Evolutionary conservation across 1,284 basidiomycete genomes (phyloP), one percentile per base, ranked within the genome.

Genomic region (Mycosarcoma maydis): DNA sequence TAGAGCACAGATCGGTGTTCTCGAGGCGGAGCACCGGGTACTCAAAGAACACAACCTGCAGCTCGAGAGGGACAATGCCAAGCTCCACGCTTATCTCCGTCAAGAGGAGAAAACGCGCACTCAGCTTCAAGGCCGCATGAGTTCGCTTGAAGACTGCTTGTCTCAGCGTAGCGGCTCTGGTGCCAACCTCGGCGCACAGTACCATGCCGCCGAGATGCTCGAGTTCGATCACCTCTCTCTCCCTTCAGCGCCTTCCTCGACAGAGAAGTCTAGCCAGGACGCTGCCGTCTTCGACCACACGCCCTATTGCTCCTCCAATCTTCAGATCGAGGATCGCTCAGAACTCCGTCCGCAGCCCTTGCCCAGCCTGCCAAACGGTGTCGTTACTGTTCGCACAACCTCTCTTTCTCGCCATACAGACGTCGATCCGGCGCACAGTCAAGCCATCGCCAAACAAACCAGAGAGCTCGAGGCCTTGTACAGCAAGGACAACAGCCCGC

Each of bases 11-110:
- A 43, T 65, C 19, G 73, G 72, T 20, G 73, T 58, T 0, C 65
- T 77, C 45, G 68, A 69, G 22, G 59, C 66, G 14, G 75, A 77
- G 48, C 64, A 70, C 16, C 64, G 68, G 6, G 58, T 73, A 0
- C 58, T 77, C n/a, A 48, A 64, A 17, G 73, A 71, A 16, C 61
- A 72, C 20, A 72, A 64, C 36, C 17, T 47, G 13, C 44, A 67
- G 29, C 72, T 76, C 34, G 73, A 76, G 37, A 27, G 32, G 32
- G 74, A 74, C 5, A 76, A 70, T 29, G 57, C 49, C 14, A 43
- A 55, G 38, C 61, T 76, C 14, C 58, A 55, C 13, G 47, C 64
- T 4, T 38, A 51, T 16, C 44, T 61, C 9, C 53, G 43, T 33
- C 56, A 59, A 27, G 56, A 65, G 19, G 65, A 58, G 7, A 50